These are phyloP conservation scores for Dendrocalamus latiflorus DNA, from an alignment of 202 grass and related monocot genomes.

Conservation along the genomic window DNA sequence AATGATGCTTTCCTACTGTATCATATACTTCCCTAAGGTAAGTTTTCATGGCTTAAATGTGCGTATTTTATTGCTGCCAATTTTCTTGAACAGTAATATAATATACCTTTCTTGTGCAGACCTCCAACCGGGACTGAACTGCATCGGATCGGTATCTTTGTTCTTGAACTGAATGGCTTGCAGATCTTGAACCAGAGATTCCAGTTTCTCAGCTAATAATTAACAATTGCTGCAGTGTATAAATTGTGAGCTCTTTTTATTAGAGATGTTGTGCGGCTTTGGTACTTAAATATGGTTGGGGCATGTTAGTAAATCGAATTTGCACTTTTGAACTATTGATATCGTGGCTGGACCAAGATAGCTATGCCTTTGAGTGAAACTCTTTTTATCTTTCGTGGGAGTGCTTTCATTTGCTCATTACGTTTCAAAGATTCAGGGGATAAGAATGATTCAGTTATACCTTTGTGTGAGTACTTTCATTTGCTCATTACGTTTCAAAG, in stretches of 20 bases:
- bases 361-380: no score
- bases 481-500: no score
- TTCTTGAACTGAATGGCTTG: background rate
- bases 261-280: no score
- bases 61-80: background rate
- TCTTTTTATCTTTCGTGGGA: no score
- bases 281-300: no score
- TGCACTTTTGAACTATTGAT: no score
- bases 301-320: no score
- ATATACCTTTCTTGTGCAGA: background rate
- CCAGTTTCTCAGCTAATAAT: conserved; percentile 27
- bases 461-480: no score
- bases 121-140: background rate
- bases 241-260: background rate
- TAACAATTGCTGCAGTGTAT: conserved; percentile 2
- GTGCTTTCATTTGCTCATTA: no score
- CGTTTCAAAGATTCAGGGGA: no score
- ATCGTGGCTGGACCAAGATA: no score
- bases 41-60: background rate
- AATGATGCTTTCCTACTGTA: conserved; percentile 1
- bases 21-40: background rate
- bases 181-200: background rate
- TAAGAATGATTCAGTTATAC: no score
- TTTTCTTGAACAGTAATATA: background rate
- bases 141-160: conserved; percentile 7